Conservation (phyloP, 1,139 yeast species). For the Nakaseomyces delphensis region DNA sequence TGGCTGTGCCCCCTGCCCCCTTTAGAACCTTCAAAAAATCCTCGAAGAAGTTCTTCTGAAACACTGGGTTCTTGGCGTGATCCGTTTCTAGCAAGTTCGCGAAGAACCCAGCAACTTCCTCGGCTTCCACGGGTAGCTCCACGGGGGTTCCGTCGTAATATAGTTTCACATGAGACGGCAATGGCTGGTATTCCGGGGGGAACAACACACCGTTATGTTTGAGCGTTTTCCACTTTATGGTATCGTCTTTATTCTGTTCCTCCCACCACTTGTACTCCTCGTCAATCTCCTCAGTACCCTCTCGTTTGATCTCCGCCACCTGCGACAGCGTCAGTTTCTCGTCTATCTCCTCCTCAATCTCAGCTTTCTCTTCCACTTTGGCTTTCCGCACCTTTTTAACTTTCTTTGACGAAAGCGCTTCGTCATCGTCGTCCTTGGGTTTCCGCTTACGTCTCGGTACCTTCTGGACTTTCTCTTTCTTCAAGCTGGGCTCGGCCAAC, state of each 20-base stretch:
- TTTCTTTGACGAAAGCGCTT: neutral
- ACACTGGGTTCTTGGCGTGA: constrained; percentile 79
- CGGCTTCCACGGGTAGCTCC: constrained; percentile 67
- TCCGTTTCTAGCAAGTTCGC: constrained; percentile 85
- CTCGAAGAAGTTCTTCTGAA: constrained; percentile 75
- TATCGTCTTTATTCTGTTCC: constrained; percentile 57
- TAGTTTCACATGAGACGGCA: constrained; percentile 72
- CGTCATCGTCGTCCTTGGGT: neutral
- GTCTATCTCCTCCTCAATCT: constrained; percentile 23
- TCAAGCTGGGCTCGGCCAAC: neutral
- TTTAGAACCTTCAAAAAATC: constrained; percentile 66
- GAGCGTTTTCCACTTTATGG: constrained; percentile 75
- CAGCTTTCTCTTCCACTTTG: constrained; percentile 9
- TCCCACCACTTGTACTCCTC: constrained; percentile 74
- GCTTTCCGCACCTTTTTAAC: constrained; percentile 8
- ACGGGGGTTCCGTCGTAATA: constrained; percentile 72
- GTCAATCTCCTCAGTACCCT: constrained; percentile 36
- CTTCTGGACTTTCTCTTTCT: neutral
- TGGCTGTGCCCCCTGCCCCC: constrained; percentile 57
- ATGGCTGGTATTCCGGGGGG: constrained; percentile 84
- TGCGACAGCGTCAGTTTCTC: constrained; percentile 23
- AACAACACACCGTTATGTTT: constrained; percentile 87
- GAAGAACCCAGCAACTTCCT: constrained; percentile 92
- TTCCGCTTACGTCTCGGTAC: neutral
- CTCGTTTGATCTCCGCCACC: constrained; percentile 33